Evolutionary conservation across 306 rosid species (phyloP).

Genomic region (Lagenaria siceraria): DNA sequence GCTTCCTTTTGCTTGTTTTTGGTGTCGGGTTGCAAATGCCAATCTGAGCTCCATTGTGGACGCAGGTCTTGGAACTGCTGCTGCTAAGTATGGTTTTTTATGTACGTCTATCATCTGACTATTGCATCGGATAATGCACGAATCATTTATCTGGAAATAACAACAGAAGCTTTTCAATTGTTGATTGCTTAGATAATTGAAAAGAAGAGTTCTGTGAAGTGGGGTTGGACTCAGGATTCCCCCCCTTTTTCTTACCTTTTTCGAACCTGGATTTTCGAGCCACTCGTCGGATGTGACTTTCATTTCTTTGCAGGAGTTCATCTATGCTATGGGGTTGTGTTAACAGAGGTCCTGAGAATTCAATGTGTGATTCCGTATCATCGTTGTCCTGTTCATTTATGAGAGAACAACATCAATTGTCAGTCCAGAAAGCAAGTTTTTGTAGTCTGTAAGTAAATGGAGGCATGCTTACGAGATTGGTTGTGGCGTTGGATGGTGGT

Average conservation of each 20-base stretch:
- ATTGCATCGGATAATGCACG: slow-evolving; percentile 1
- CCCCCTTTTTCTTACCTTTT: slow-evolving; percentile 34
- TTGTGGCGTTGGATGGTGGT: slow-evolving; percentile 11
- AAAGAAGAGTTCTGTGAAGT: not conserved
- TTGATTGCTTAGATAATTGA: not conserved
- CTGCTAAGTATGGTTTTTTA: not conserved
- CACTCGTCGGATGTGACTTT: slow-evolving; percentile 31
- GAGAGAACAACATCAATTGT: not conserved
- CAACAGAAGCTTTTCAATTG: not conserved
- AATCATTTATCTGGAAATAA: slow-evolving; percentile 26
- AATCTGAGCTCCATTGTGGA: not conserved
- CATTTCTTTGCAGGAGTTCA: slow-evolving; percentile 40
- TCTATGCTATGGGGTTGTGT: slow-evolving; percentile 24
- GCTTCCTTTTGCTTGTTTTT: not conserved
- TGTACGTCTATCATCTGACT: slow-evolving; percentile 9
- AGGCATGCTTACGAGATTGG: slow-evolving; percentile 22
- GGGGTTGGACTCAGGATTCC: not conserved
- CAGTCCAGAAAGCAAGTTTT: not conserved
- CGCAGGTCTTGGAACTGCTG: not conserved
- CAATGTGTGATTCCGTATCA: slow-evolving; percentile 22
- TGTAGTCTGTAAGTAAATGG: not conserved
- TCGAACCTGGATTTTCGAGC: slow-evolving; percentile 69
- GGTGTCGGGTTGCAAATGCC: not conserved
- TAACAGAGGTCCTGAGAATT: slow-evolving; percentile 35
- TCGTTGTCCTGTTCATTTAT: slow-evolving; percentile 22